Evolutionary conservation across 306 rosid genomes (phyloP).

Genomic region (Betula pendula): DNA sequence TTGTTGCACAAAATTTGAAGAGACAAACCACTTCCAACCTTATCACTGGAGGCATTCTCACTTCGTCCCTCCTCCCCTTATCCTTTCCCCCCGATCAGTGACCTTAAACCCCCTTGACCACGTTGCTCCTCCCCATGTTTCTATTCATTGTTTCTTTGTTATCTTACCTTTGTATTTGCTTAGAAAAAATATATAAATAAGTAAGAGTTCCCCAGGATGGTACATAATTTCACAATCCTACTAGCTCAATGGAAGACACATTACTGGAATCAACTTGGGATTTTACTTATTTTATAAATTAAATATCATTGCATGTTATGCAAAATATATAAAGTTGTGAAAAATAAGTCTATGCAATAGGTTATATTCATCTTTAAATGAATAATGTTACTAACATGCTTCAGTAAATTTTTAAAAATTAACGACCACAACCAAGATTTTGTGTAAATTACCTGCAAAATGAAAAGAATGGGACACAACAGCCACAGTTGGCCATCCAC

Average conservation of each 20-base stretch:
- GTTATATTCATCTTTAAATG: background rate
- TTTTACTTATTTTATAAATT: constrained; percentile 13
- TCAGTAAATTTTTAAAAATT: background rate
- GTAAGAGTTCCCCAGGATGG: background rate
- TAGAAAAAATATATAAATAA: no score
- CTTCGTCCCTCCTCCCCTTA: no score
- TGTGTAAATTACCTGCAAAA: constrained; percentile 70
- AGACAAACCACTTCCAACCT: no score
- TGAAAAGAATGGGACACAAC: constrained; percentile 88
- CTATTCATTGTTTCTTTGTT: no score
- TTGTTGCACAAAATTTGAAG: no score
- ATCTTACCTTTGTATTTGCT: no score
- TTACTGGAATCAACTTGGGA: background rate
- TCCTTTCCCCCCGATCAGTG: no score
- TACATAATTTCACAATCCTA: background rate
- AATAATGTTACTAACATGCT: background rate
- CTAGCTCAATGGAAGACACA: background rate
- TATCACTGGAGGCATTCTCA: no score
- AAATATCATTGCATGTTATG: constrained; percentile 12
- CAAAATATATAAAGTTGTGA: constrained; percentile 8
- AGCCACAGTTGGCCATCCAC: constrained; percentile 96
- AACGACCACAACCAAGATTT: constrained; percentile 1
- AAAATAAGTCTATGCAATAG: constrained; percentile 4
- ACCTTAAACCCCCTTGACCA: no score
- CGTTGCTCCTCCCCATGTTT: no score